Percentiles rank a stretch among this genome's conserved stretches.
phyloP scores from a whole-genome alignment of 257 asterid genomes.

The Solanum paucissectum region DNA sequence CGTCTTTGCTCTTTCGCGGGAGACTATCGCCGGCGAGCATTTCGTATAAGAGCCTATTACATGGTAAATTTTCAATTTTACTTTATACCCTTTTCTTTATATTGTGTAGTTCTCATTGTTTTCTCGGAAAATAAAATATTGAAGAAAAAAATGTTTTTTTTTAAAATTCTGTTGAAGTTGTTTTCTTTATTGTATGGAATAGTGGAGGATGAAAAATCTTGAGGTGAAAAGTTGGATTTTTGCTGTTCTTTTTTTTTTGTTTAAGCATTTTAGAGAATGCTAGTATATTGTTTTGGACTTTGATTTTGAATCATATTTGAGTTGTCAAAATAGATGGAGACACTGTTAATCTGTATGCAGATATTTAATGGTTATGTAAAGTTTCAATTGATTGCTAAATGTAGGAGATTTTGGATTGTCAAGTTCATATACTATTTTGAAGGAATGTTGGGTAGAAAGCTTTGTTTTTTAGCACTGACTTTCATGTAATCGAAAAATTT shows the following conservation, averaged over 20 bases:
- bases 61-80: constrained; percentile 17
- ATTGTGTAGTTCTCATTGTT: not conserved
- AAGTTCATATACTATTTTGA: not conserved
- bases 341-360: not conserved
- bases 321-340: not conserved
- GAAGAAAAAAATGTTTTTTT: not conserved
- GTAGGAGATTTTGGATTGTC: not conserved
- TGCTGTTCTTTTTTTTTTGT: not conserved
- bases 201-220: not conserved
- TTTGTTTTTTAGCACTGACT: not conserved
- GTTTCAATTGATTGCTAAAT: not conserved
- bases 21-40: constrained; percentile 7
- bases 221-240: not conserved
- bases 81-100: not conserved
- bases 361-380: not conserved
- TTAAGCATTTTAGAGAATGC: not conserved
- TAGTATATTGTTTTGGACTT: not conserved
- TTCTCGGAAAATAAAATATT: not conserved
- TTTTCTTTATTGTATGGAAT: not conserved
- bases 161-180: not conserved
- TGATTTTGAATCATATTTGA: not conserved
- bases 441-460: not conserved
- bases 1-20: constrained; percentile 39
- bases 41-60: constrained; percentile 6
- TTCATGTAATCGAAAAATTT: not conserved